Evolutionary conservation across 164 flowering plant species (phyloP).

Genomic region (Aristolochia californica): DNA sequence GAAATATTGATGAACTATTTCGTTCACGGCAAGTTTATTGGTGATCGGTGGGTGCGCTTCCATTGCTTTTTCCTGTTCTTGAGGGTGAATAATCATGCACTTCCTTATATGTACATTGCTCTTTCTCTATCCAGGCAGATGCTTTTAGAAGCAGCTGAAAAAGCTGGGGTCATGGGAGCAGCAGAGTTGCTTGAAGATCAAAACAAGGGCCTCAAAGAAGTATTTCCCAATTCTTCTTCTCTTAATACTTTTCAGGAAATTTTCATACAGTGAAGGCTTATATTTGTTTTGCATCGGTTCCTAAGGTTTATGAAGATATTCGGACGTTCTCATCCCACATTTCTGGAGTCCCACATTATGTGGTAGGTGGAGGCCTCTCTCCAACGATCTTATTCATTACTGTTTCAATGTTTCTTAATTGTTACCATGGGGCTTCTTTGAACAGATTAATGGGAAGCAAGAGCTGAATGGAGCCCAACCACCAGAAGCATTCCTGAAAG

Average conservation of each 20-base stretch:
- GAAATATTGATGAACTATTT: slow-evolving; percentile 74
- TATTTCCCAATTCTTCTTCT: slow-evolving; percentile 7
- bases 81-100: neutral
- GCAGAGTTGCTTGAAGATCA: slow-evolving; percentile 71
- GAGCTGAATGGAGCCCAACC: slow-evolving; percentile 78
- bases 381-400: neutral
- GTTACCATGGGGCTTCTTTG: neutral
- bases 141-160: slow-evolving; percentile 60
- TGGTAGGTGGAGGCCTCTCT: slow-evolving; percentile 30
- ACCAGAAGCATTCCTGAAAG: slow-evolving; percentile 62
- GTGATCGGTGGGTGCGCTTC: slow-evolving; percentile 42
- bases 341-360: slow-evolving; percentile 67
- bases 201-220: slow-evolving; percentile 62
- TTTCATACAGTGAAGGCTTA: neutral
- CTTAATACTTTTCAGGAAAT: too few relatives aligned
- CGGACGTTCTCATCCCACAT: slow-evolving; percentile 42
- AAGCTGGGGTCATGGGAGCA: slow-evolving; percentile 80
- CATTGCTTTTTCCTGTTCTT: neutral
- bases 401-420: neutral
- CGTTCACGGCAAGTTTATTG: slow-evolving; percentile 72
- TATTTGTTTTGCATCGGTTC: neutral
- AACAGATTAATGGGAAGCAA: slow-evolving; percentile 75
- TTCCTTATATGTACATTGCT: neutral
- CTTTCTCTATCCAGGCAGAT: slow-evolving; percentile 43
- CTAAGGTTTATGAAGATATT: slow-evolving; percentile 64